Evolutionary conservation across 1,284 basidiomycete genomes (phyloP), one percentile per base, ranked within the genome.

Genomic region (Rhodotorula glutinis): DNA sequence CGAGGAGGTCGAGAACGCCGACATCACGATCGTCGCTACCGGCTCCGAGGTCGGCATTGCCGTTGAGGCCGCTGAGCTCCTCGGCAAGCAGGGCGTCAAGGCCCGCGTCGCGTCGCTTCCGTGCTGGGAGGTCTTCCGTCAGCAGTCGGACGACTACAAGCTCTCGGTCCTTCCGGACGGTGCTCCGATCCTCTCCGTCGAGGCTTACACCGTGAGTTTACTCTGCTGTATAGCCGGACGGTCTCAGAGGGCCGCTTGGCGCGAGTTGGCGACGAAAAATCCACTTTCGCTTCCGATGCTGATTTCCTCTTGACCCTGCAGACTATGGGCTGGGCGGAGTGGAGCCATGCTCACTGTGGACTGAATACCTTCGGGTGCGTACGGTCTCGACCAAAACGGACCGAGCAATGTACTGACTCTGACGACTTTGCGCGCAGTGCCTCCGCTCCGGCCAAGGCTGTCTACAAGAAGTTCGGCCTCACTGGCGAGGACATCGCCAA

Each of bases 21-120:
- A 90, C 79, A 80, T 96, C 75, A 96, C 92, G 53, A 85, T 97
- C 73, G 89, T 95, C 75, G 87, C 88, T 77, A 88, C 87, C 68
- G 93, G 94, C 73, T 91, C 88, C 78, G 93, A 97, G 81, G 91
- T 95, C 71, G 77, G 83, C 75, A 90, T 96, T 74, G 90, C 87
- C 62, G 81, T 92, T 64, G 92, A 93, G 79, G 92, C 93, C 44
- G 90, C 88, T 65, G 83, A 84, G 78, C 83, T 86, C 78, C 86
- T 95, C 75, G 85, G 85, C 77, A 83, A 83, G 70, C 73, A 76
- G 68, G 78, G 76, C 61, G 78, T 92, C 81, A 91, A 88, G 82
- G 87, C 86, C 69, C 86, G 93, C 61, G 79, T 96, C 65, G 91
- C 93, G 76, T 90, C 88, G 77, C 81, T 96, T 77, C 93, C 93